A percentile compares a stretch with the other conserved stretches of the same genome.
phyloP scores from a whole-genome alignment of 2,329 filamentous ascomycete species.

The Aspergillus thermomutatus region DNA sequence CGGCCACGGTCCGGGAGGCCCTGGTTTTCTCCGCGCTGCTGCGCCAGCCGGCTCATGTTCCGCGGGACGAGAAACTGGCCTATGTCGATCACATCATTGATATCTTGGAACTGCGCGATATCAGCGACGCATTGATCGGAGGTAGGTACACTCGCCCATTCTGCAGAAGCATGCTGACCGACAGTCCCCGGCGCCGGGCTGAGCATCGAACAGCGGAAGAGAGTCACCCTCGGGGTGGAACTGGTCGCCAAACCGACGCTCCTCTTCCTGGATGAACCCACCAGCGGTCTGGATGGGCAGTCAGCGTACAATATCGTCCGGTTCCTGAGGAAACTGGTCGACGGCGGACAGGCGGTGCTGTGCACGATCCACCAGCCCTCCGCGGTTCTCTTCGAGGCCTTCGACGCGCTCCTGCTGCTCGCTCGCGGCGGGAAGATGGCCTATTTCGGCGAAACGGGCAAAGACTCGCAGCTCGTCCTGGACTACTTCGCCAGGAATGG shows the following conservation, averaged over 20 bases:
- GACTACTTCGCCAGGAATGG: constrained; percentile 54
- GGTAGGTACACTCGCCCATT: constrained; percentile 19
- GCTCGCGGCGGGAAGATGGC: constrained; percentile 63
- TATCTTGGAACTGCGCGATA: constrained; percentile 61
- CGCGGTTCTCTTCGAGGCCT: constrained; percentile 63
- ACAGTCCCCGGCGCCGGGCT: constrained; percentile 53
- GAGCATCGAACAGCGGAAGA: constrained; percentile 64
- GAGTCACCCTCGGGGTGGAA: constrained; percentile 59
- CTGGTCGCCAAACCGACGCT: constrained; percentile 59
- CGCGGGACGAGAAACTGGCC: constrained; percentile 57
- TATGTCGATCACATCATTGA: constrained; percentile 65
- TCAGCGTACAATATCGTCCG: constrained; percentile 56
- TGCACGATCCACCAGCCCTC: constrained; percentile 68
- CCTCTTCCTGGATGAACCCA: constrained; percentile 60
- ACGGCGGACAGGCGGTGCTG: constrained; percentile 64
- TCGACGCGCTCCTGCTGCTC: constrained; percentile 63
- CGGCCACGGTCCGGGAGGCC: constrained; percentile 62
- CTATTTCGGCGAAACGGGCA: constrained; percentile 59
- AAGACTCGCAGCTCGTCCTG: constrained; percentile 40
- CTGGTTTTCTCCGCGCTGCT: constrained; percentile 62
- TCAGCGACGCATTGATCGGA: constrained; percentile 63
- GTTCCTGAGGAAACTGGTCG: constrained; percentile 64
- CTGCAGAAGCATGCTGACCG: constrained; percentile 6
- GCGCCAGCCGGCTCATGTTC: constrained; percentile 54
- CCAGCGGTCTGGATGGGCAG: constrained; percentile 63